A percentile compares a stretch with the other conserved stretches of the same genome.
phyloP scores from a whole-genome alignment of 805 yeast species.

The Saccharomyces kudriavzevii region DNA sequence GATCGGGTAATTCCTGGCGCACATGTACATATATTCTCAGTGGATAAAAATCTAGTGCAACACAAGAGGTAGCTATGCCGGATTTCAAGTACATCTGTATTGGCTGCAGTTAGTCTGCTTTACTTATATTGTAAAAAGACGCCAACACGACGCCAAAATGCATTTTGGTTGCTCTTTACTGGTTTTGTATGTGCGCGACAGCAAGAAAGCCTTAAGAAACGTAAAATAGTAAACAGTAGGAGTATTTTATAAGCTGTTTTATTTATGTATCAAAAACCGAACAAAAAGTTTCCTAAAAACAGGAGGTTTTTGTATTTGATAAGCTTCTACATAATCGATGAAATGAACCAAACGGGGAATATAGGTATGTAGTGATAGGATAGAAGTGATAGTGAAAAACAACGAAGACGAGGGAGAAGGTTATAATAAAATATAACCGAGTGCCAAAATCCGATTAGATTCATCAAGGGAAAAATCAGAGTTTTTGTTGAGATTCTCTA shows the following conservation, averaged over 20 bases:
- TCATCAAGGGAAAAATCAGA: conserved; percentile 7
- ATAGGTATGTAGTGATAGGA: neutral
- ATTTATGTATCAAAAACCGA: neutral
- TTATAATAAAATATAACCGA: conserved; percentile 10
- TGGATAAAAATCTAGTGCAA: neutral
- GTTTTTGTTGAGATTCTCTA: neutral
- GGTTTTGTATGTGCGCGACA: neutral
- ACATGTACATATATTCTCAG: neutral
- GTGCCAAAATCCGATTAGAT: conserved; percentile 12
- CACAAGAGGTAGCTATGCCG: neutral
- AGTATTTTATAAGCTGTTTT: neutral
- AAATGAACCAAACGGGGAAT: neutral
- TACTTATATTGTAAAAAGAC: neutral
- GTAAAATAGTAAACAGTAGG: neutral
- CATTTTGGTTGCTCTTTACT: too few relatives aligned
- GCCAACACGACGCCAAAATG: too few relatives aligned
- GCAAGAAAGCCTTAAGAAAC: neutral
- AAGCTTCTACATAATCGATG: neutral
- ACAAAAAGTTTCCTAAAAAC: neutral
- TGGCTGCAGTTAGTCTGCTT: neutral
- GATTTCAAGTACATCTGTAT: neutral
- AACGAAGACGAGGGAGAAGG: neutral
- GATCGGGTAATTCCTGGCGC: neutral
- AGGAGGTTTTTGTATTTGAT: neutral
- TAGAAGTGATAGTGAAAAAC: neutral